Percentiles rank a stretch among this genome's conserved stretches.
Conservation (phyloP, 495 filamentous ascomycete species). For the Penicillium waksmanii region DNA sequence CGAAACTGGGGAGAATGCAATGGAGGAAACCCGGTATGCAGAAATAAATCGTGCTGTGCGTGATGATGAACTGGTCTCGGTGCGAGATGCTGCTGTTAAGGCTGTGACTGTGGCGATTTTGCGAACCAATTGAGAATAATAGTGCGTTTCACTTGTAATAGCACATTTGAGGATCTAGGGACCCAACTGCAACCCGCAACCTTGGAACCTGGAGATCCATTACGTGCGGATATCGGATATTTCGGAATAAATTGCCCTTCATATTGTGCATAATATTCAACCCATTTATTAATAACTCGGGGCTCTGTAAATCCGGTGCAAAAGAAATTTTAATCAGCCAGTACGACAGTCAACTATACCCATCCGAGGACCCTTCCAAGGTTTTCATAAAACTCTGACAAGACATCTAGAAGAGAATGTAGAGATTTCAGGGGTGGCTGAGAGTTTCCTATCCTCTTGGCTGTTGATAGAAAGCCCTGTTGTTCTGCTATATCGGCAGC, state of each 20-base stretch:
- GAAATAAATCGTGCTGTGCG: constrained; percentile 75
- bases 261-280: too few species aligned
- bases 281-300: too few species aligned
- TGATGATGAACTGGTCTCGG: constrained; percentile 61
- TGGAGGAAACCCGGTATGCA: constrained; percentile 63
- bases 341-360: neutral
- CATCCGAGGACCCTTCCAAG: neutral
- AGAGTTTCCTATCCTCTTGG: neutral
- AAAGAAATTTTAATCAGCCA: neutral
- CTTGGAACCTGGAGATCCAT: too few species aligned
- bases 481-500: neutral
- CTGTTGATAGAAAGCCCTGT: neutral
- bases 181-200: too few species aligned
- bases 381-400: neutral
- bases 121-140: constrained; percentile 64
- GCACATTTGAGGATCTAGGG: constrained; percentile 27
- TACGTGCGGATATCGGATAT: too few species aligned
- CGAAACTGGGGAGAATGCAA: constrained; percentile 7
- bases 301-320: too few species aligned
- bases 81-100: constrained; percentile 63
- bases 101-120: constrained; percentile 78
- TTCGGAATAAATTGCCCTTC: too few species aligned
- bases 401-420: neutral
- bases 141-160: constrained; percentile 64
- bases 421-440: neutral